Base-by-base conservation (phyloP, 164 flowering plant species). In the Chimonanthus salicifolius region DNA sequence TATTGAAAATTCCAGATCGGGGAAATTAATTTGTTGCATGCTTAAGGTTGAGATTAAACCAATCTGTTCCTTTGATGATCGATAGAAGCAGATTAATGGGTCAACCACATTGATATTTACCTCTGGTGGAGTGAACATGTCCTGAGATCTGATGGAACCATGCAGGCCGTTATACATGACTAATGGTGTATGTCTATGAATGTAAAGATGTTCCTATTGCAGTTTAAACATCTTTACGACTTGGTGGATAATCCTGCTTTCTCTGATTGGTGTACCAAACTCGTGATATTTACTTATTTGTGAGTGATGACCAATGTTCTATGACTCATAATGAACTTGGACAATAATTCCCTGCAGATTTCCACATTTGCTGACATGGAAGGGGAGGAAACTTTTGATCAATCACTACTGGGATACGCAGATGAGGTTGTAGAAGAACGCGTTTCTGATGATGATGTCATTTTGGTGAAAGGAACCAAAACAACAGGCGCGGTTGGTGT, bases 331-430 rank as follows among this genome's bases (percentile, higher is more conserved):
- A 6, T 66, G 9, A 58, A 21, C 6, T 71, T 67, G 5, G 9
- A 33, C 7, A 4, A 67, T 69, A 47, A 13, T 75, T 33, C 21
- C 71, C 47, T 79, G 67, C 80, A 95, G 99, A 89, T 95, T 69
- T 88, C 97, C 76, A 95, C 99, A 49, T 95, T 95, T 85, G 99
- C 99, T 78, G 99, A 95, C 69, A 90, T 90, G 97, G 99, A 95
- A 82, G 99, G 99, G 63, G 97, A 93, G 54, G 99, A 95, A 85
- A 93, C 98, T 51, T 95, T 88, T 87, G 99, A 94, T 79, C 71
- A 97, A 3, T 92, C 98, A 64, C 69, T 89, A 70, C 92, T 96
- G 74, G 99, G 99, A 51, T 75, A 73, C 75, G 98, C 99, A 0
- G 97, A 92, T 69, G 97, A 96, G 83, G 99, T 96, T 72, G 93